Evolutionary conservation across 140 eudicot genomes (phyloP), one percentile per base, ranked within the genome.

Genomic region (Anethum foeniculum): DNA sequence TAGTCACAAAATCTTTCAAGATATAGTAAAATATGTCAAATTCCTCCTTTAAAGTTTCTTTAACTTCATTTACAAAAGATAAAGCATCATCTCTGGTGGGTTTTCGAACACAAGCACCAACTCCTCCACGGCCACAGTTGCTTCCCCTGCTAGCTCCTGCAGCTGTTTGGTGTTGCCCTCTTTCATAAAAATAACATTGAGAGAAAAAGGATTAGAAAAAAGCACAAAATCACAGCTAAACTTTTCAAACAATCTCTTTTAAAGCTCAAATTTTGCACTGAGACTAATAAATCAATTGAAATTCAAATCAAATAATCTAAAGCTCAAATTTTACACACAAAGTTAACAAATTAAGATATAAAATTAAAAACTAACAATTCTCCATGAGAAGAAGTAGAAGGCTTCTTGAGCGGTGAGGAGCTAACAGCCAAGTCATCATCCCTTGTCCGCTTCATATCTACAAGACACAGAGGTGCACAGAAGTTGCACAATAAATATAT

Each of bases 1-100:
- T 80, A 19, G 84, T 85, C 82, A 49, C 79, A 47, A 81, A 89
- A 64, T 85, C 92, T 81, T 85, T 86, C 92, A 89, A 80, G 25
- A 87, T 83, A 27, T 83, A 87, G 49, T 83, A 86, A 79, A 86
- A 89, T 74, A 75, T 80, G 28, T 52, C 77, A 79, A 82, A 89
- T 62, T 43, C 86, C 28, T 89, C 87, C 76, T 60, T 60, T 44
- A 86, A 85, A 85, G 73, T 81, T 43, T 83, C 84, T 81, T 76
- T 86, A 64, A 86, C 88, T 49, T 82, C 81, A 81, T 80, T 85
- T 65, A 85, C 80, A 81, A 85, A 89, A 14, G 74, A 74, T 32
- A 85, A 80, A 7, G 87, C 92, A 49, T 84, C 90, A 82, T 21
- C 27, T 5, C 28, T 39, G 54, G 88, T 84, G 69, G 80, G 43